Conservation (phyloP, 768 basidiomycete genomes). For the Nidularia sp. region DNA sequence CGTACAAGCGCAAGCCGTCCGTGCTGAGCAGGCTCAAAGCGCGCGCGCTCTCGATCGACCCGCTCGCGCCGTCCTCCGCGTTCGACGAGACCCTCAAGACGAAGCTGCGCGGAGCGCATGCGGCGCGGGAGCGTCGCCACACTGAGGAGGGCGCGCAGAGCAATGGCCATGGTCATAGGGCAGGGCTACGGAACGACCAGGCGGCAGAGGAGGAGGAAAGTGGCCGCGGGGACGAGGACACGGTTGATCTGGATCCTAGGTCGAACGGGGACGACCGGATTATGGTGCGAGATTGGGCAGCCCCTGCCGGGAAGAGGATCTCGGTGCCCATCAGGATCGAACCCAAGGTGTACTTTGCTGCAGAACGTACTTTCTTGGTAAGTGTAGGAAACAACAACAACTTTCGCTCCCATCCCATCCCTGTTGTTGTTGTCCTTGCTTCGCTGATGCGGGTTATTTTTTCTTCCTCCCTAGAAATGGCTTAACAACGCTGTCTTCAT, state of each 20-base stretch:
- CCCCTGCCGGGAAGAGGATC: conserved; percentile 85
- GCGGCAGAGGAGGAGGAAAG: conserved; percentile 34
- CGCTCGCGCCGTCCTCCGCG: conserved; percentile 74
- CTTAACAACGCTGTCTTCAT: conserved; percentile 83
- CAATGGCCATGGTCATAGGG: conserved; percentile 24
- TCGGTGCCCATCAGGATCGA: conserved; percentile 94
- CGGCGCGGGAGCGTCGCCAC: conserved; percentile 10
- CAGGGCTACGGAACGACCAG: conserved; percentile 22
- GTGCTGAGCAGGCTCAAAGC: conserved; percentile 19
- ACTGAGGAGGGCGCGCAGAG: conserved; percentile 4
- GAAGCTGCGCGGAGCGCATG: conserved; percentile 45
- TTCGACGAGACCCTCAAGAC: conserved; percentile 84
- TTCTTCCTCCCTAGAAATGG: conserved; percentile 63
- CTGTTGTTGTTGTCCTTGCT: not conserved
- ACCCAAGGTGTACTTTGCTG: conserved; percentile 97
- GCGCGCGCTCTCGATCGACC: conserved; percentile 67
- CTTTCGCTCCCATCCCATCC: conserved; percentile 2
- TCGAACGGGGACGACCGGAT: conserved; percentile 44
- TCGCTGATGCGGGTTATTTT: not conserved
- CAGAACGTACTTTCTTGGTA: conserved; percentile 91
- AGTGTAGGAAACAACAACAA: conserved; percentile 21
- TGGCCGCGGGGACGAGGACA: conserved; percentile 1
- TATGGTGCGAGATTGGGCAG: conserved; percentile 65
- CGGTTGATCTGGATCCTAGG: conserved; percentile 17
- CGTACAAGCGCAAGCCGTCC: conserved; percentile 18